These are phyloP conservation scores for Tolypocladium pustulatum DNA, from an alignment of 2,329 filamentous ascomycete species.

Conservation along the genomic window DNA sequence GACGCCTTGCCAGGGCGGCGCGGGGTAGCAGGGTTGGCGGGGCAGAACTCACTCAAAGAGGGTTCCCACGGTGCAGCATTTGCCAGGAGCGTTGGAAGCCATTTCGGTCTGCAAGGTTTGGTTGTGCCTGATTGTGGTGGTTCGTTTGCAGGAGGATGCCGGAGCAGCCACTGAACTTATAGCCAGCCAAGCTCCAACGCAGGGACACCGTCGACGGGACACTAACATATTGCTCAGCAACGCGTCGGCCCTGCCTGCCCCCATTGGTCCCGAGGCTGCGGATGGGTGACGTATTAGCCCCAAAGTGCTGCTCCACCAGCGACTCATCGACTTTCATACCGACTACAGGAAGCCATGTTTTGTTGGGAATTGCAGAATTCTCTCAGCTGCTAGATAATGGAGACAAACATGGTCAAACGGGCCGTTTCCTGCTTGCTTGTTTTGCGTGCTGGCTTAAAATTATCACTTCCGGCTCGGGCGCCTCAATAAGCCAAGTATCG, in stretches of 20 bases:
- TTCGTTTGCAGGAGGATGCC: background rate
- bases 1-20: background rate
- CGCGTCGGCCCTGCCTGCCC: background rate
- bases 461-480: background rate
- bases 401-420: background rate
- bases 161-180: background rate
- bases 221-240: background rate
- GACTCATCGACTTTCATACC: background rate
- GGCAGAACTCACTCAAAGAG: slow-evolving; percentile 33
- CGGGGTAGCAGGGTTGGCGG: background rate
- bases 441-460: background rate
- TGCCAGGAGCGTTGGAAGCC: slow-evolving; percentile 41
- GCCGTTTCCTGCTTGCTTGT: background rate
- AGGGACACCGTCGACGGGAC: background rate
- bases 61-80: slow-evolving; percentile 42
- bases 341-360: background rate
- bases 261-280: background rate
- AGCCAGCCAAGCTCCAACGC: no score
- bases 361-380: background rate
- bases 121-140: background rate
- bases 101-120: slow-evolving; percentile 19
- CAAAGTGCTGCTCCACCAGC: background rate
- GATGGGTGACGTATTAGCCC: background rate
- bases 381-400: no score
- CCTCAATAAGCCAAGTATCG: background rate